phyloP scores from a whole-genome alignment of 164 flowering plant genomes.

The Nymphaea thermarum region DNA sequence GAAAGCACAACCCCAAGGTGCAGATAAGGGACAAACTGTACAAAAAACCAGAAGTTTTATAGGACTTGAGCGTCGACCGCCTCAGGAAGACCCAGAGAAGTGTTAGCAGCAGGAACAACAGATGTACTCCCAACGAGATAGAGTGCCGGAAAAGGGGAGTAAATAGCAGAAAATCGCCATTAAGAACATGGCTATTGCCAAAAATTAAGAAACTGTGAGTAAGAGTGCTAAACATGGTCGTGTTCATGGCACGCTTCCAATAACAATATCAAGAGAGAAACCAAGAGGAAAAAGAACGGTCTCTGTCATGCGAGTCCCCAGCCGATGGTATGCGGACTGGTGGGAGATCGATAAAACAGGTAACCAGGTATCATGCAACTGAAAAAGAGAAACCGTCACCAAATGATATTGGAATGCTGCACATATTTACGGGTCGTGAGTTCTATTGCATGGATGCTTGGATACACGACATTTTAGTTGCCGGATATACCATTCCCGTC shows the following conservation, averaged over 20 bases:
- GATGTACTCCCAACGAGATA: background rate
- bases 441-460: too few relatives aligned
- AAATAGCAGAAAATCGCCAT: background rate
- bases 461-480: too few relatives aligned
- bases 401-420: too few relatives aligned
- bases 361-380: too few relatives aligned
- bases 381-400: too few relatives aligned
- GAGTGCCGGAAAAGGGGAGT: background rate
- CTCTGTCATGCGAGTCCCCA: too few relatives aligned
- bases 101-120: background rate
- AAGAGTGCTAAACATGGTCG: background rate
- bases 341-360: too few relatives aligned
- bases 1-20: slow-evolving; percentile 31
- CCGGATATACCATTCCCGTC: too few relatives aligned
- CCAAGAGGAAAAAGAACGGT: background rate
- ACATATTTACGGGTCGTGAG: too few relatives aligned
- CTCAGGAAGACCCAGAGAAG: background rate
- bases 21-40: slow-evolving; percentile 23
- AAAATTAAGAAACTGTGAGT: background rate
- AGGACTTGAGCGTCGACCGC: background rate
- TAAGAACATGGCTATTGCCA: background rate
- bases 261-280: background rate
- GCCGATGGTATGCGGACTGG: too few relatives aligned
- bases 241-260: background rate
- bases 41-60: slow-evolving; percentile 4